Base-by-base conservation (phyloP, 352 stramenopile genomes). In the Thalassiosira exigua region DNA sequence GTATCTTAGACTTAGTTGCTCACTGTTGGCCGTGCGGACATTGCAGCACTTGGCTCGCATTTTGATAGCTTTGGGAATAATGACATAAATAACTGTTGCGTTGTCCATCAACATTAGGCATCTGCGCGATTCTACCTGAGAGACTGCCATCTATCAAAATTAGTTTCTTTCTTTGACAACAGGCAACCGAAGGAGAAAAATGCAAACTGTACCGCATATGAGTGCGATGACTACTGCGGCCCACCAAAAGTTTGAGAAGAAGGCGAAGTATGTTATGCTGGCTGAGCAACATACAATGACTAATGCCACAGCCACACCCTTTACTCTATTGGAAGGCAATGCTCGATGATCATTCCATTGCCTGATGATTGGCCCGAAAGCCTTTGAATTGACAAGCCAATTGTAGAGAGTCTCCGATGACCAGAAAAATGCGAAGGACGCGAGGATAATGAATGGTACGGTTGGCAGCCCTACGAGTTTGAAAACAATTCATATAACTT, bases 161-260 rank as follows among this genome's bases (percentile, higher is more conserved):
- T n/a, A n/a, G n/a, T n/a, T n/a, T n/a, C n/a, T n/a, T n/a, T n/a
- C n/a, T n/a, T n/a, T 48, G 39, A 48, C 39, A n/a, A 48, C 39
- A 17, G 39, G 39, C 39, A 48, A 48, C 39, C 39, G 39, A 48
- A 48, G 11, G 11, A 48, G 39, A n/a, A 48, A 48, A 11, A n/a
- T 48, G 39, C 39, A 48, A 11, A 48, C 39, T n/a, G 39, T n/a
- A 11, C 11, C 39, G 39, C 39, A 48, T n/a, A 48, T 11, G 11
- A n/a, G 11, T n/a, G 11, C 39, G 11, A 48, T 17, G 11, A 48
- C n/a, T n/a, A 48, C 11, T 48, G 39, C 11, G 11, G 39, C 39
- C 39, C 39, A 48, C 39, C 39, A 48, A 48, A 17, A 48, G 39
- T 48, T n/a, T n/a, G 39, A 48, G 39, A 48, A 48, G 11, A n/a